A percentile compares a stretch with the other conserved stretches of the same genome.
Evolutionary conservation across 2,329 filamentous ascomycete species (phyloP).

Genomic region (Colletotrichum scovillei): DNA sequence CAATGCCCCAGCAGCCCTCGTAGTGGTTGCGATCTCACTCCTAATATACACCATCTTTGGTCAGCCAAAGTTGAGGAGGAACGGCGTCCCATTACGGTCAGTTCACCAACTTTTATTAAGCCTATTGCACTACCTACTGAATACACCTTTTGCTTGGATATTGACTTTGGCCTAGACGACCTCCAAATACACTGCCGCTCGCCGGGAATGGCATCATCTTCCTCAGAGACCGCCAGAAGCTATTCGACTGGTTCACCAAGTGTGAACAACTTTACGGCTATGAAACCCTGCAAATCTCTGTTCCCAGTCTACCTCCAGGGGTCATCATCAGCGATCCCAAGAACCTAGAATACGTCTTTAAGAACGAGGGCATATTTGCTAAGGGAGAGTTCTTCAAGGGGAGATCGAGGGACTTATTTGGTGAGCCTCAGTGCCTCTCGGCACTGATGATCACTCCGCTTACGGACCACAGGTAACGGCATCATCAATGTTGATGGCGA

Average conservation of each 20-base stretch:
- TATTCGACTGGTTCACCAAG: conserved; percentile 72
- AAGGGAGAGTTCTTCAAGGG: conserved; percentile 73
- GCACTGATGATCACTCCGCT: conserved; percentile 40
- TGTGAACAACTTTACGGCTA: conserved; percentile 67
- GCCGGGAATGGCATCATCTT: conserved; percentile 72
- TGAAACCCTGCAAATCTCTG: conserved; percentile 71
- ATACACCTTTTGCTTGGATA: neutral
- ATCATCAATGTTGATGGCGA: conserved; percentile 76
- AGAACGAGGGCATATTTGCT: conserved; percentile 68
- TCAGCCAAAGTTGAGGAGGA: conserved; percentile 31
- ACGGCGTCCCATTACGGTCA: conserved; percentile 37
- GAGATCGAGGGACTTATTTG: conserved; percentile 72
- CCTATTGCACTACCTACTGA: neutral
- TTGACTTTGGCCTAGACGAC: conserved; percentile 48
- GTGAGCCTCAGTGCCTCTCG: neutral
- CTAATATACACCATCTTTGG: conserved; percentile 27
- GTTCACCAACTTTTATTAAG: neutral
- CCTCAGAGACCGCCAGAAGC: conserved; percentile 67
- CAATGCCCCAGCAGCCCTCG: neutral
- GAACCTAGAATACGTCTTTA: conserved; percentile 72
- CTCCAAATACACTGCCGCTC: conserved; percentile 64
- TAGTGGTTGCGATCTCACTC: conserved; percentile 13
- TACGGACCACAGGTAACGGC: conserved; percentile 58
- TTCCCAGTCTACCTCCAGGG: conserved; percentile 71
- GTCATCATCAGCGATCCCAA: conserved; percentile 72